These are phyloP conservation scores for Scleromitrula shiraiana DNA, from an alignment of 2,329 filamentous ascomycete genomes.

Conservation along the genomic window DNA sequence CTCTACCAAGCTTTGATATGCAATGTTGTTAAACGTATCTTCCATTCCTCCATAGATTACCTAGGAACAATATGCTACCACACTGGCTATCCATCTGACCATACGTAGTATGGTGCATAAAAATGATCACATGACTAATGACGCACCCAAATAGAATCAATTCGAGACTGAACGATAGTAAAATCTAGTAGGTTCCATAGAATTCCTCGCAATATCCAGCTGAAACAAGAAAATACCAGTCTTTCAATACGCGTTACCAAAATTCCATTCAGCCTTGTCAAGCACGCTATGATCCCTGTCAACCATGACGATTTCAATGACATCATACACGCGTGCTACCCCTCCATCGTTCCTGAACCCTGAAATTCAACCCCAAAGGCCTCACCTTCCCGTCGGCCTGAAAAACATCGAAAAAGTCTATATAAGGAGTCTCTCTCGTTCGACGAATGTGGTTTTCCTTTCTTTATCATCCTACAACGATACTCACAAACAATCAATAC, in stretches of 20 bases:
- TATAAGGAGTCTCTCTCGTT: background rate
- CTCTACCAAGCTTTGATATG: conserved; percentile 3
- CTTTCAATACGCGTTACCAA: background rate
- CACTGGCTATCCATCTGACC: too few species aligned
- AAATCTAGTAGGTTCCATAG: background rate
- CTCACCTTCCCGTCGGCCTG: too few species aligned
- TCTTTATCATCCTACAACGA: background rate
- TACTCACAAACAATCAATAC: background rate
- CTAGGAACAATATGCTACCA: background rate
- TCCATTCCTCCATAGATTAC: background rate
- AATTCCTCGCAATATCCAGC: background rate
- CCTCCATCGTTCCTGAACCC: background rate
- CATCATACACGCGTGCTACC: background rate
- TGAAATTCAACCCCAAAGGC: too few species aligned
- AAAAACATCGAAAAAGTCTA: too few species aligned
- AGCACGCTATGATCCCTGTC: background rate
- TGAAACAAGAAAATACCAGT: background rate
- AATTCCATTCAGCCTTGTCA: background rate
- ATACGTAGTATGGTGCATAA: too few species aligned
- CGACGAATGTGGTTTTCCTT: background rate
- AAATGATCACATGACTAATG: background rate
- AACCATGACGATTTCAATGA: background rate
- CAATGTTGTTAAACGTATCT: background rate
- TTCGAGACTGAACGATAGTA: background rate
- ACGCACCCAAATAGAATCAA: background rate